These are phyloP conservation scores for Hypholoma sublateritium DNA, from an alignment of 768 basidiomycete genomes.

Conservation along the genomic window DNA sequence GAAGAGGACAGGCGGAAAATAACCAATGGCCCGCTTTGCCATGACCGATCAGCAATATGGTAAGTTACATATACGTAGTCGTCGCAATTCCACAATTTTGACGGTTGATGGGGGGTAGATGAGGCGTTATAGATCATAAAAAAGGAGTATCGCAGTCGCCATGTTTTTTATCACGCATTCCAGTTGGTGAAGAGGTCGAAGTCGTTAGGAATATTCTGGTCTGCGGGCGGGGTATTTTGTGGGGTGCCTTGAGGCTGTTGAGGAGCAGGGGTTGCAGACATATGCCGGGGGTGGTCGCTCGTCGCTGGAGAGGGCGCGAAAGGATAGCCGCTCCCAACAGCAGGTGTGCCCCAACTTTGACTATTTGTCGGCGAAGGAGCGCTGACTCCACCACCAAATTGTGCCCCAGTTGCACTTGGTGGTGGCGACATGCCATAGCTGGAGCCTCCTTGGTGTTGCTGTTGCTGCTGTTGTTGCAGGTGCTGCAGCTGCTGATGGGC, in stretches of 20 bases:
- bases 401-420: constrained; percentile 31
- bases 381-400: constrained; percentile 23
- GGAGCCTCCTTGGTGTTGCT: constrained; percentile 27
- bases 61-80: constrained; percentile 20
- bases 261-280: constrained; percentile 52
- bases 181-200: constrained; percentile 59
- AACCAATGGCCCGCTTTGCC: constrained; percentile 12
- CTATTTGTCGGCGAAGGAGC: constrained; percentile 33
- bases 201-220: constrained; percentile 44
- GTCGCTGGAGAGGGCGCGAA: constrained; percentile 37
- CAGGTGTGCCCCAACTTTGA: constrained; percentile 30
- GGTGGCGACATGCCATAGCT: constrained; percentile 44
- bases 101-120: constrained; percentile 1
- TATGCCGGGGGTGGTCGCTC: constrained; percentile 42
- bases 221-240: constrained; percentile 42
- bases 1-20: constrained; percentile 7
- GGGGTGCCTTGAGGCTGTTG: constrained; percentile 32
- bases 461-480: constrained; percentile 26
- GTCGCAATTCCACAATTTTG: constrained; percentile 2
- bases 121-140: constrained; percentile 6
- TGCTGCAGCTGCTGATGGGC: constrained; percentile 31
- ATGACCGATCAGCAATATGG: constrained; percentile 15
- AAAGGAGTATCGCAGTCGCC: constrained; percentile 3
- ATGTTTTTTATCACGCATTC: constrained; percentile 36
- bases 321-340: constrained; percentile 32